A percentile compares a stretch with the other conserved stretches of the same genome.
Conservation (phyloP, 441 rosid genomes). For the Dalechampia spathulata region DNA sequence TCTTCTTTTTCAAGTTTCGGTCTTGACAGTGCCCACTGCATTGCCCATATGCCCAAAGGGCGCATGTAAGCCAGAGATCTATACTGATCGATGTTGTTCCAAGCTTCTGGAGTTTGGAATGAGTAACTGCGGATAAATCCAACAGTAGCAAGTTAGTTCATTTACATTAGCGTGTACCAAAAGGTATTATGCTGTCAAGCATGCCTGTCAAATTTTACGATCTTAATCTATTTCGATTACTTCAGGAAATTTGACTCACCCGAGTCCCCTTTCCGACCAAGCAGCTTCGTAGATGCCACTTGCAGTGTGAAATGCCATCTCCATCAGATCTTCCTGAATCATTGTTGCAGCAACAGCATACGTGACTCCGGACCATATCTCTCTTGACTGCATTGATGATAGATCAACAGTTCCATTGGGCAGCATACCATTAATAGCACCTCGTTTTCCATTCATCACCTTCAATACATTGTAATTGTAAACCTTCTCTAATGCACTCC, state of each 20-base stretch:
- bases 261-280: slow-evolving; percentile 79
- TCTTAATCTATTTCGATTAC: too few relatives aligned
- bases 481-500: slow-evolving; percentile 55
- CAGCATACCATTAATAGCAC: slow-evolving; percentile 90
- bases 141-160: slow-evolving; percentile 9
- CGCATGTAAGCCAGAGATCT: slow-evolving; percentile 74
- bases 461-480: slow-evolving; percentile 68
- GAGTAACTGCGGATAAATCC: slow-evolving; percentile 47
- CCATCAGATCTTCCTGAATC: slow-evolving; percentile 71
- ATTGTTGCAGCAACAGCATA: slow-evolving; percentile 84
- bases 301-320: slow-evolving; percentile 73
- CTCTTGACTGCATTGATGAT: slow-evolving; percentile 79
- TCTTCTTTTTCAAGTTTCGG: slow-evolving; percentile 23
- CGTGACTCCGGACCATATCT: slow-evolving; percentile 91
- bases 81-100: slow-evolving; percentile 59
- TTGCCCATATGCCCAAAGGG: slow-evolving; percentile 91
- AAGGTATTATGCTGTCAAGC: neutral
- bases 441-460: slow-evolving; percentile 70
- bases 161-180: too few relatives aligned
- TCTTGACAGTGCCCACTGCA: slow-evolving; percentile 79
- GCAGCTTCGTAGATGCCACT: slow-evolving; percentile 64
- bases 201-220: too few relatives aligned
- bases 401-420: slow-evolving; percentile 76
- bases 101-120: slow-evolving; percentile 85
- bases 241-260: slow-evolving; percentile 31